Percentiles rank a stretch among this genome's conserved stretches.
phyloP scores from a whole-genome alignment of 1,284 basidiomycete genomes.

The Grifola frondosa region DNA sequence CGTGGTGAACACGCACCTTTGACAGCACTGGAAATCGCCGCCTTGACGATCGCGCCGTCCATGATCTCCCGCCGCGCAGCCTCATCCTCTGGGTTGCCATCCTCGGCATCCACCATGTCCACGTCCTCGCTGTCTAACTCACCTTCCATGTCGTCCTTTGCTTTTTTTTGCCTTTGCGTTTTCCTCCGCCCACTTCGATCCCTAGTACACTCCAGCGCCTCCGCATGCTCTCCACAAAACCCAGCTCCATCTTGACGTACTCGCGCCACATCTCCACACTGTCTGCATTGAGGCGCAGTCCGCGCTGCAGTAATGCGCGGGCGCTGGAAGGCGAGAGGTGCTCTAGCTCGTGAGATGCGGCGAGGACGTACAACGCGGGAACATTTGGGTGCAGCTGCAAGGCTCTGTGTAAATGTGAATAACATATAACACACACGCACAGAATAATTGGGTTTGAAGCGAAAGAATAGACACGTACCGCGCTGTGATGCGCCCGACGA shows the following conservation, averaged over 20 bases:
- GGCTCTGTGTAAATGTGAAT: slow-evolving; percentile 49
- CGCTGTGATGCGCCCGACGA: slow-evolving; percentile 78
- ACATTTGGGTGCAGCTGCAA: slow-evolving; percentile 84
- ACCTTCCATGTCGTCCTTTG: slow-evolving; percentile 22
- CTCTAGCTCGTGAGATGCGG: slow-evolving; percentile 83
- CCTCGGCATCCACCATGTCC: slow-evolving; percentile 41
- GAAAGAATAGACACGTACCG: slow-evolving; percentile 45
- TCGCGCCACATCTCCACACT: slow-evolving; percentile 81
- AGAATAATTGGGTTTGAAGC: not conserved
- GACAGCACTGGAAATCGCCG: slow-evolving; percentile 62
- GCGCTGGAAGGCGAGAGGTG: slow-evolving; percentile 80
- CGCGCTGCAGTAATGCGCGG: slow-evolving; percentile 83
- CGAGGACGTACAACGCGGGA: slow-evolving; percentile 81
- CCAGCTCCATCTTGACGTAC: slow-evolving; percentile 89
- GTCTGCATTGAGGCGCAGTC: slow-evolving; percentile 74
- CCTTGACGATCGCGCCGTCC: slow-evolving; percentile 69
- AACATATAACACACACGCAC: not conserved
- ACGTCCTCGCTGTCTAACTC: slow-evolving; percentile 30
- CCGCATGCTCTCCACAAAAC: slow-evolving; percentile 83
- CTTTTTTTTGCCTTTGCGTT: slow-evolving; percentile 22
- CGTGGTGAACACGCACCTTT: slow-evolving; percentile 47
- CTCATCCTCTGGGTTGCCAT: slow-evolving; percentile 42
- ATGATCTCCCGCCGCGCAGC: slow-evolving; percentile 60
- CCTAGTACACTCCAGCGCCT: slow-evolving; percentile 82
- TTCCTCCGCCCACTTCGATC: slow-evolving; percentile 39